Base-by-base conservation (phyloP, 305 asterid species). In the Solanum hybrid region DNA sequence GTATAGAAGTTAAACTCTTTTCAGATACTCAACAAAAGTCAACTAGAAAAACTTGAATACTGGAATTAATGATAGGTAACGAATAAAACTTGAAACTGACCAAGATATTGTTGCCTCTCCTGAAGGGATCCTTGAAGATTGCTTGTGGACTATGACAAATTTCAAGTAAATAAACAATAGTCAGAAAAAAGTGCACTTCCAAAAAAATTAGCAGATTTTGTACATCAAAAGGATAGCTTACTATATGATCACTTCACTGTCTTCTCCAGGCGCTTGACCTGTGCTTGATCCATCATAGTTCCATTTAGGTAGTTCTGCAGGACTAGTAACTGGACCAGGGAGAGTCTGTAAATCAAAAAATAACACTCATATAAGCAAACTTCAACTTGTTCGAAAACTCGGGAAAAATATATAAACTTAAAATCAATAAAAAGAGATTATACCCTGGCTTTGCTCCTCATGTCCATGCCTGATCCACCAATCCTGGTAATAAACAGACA, bases 221-320 rank as follows among this genome's bases (percentile, higher is more conserved):
- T 66, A 31, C 60, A 22, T 56, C 14, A 6, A 14, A 46, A 32
- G 1, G 64, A 2, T 8, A 32, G 79, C 97, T 92, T 93, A 96
- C 99, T 95, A 94, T 29, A 96, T 26, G 90, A 96, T 96, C 66
- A 96, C 99, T 94, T 96, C 99, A 89, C 98, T 96, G 92, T 96
- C 98, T 69, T 95, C 94, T 0, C 99, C 99, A 1, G 96, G 95
- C 51, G 99, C 99, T 92, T 96, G 99, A 37, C 97, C 97, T 0
- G 99, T 97, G 93, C 99, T 97, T 5, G 99, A 97, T 1, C 99
- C 99, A 42, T 97, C 99, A 27, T 94, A 97, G 90, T 97, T 97
- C 99, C 99, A 97, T 16, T 96, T 96, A 0, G 99, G 99, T 11
- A 96, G 96, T 91, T 95, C 88, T 8, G 94, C 60, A 27, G 98